Percentiles rank a stretch among this genome's conserved stretches.
Conservation (phyloP, 2,329 filamentous ascomycete species). For the Botryotinia calthae region DNA sequence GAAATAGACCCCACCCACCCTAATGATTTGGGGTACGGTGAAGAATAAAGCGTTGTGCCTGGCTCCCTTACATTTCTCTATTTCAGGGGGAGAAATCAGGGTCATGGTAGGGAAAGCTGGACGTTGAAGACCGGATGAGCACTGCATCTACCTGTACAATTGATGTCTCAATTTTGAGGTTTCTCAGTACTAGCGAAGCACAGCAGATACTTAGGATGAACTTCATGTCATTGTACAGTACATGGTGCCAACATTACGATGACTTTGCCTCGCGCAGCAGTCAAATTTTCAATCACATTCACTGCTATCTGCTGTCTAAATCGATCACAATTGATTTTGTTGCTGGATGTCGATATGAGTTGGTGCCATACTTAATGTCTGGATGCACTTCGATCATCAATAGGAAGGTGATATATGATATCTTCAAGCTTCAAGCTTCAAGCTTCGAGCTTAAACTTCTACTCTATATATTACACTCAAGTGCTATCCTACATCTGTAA, state of each 20-base stretch:
- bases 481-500: not conserved
- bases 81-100: constrained; percentile 1
- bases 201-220: constrained; percentile 16
- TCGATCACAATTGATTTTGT: not conserved
- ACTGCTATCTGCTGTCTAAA: not conserved
- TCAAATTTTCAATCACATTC: constrained; percentile 1
- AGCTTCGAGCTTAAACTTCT: not conserved
- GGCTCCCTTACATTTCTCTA: not conserved
- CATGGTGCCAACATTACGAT: not conserved
- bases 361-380: not conserved
- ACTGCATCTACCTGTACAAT: constrained; percentile 12
- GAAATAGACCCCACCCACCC: constrained; percentile 11
- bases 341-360: not conserved
- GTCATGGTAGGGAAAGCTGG: constrained; percentile 6
- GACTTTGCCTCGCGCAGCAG: not conserved
- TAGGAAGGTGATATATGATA: not conserved
- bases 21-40: not conserved
- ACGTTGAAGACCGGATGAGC: constrained; percentile 15
- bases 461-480: not conserved
- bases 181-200: constrained; percentile 18
- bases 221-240: constrained; percentile 16
- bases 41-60: constrained; percentile 9
- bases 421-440: not conserved
- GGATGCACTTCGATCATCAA: not conserved
- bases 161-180: constrained; percentile 10